These are phyloP conservation scores for Carnegiea gigantea DNA, from an alignment of 179 eudicot genomes.

Conservation along the genomic window DNA sequence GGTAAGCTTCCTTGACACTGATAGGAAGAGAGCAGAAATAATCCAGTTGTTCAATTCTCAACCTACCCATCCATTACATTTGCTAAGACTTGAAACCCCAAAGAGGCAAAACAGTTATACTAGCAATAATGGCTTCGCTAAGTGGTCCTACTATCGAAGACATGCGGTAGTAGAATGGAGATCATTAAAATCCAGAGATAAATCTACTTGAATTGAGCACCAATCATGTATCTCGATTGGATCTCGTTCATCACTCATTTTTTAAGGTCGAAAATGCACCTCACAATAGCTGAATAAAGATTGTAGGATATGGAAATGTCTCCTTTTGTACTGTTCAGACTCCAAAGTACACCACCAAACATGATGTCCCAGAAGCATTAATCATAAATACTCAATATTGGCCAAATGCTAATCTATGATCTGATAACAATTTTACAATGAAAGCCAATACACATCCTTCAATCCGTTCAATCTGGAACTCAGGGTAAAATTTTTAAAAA, in stretches of 20 bases:
- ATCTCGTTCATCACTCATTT: constrained; percentile 13
- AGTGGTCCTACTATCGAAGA: constrained; percentile 24
- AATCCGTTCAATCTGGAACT: too few relatives aligned
- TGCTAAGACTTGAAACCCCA: not conserved
- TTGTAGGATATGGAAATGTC: not conserved
- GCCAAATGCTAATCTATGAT: not conserved
- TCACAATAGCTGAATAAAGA: not conserved
- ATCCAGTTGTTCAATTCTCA: constrained; percentile 12
- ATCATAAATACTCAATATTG: not conserved
- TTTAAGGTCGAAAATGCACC: not conserved
- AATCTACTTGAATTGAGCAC: constrained; percentile 27
- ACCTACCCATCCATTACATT: constrained; percentile 19
- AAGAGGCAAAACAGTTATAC: not conserved
- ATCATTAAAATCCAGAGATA: not conserved
- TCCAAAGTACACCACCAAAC: constrained; percentile 18
- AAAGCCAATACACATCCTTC: not conserved
- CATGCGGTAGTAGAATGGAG: constrained; percentile 8
- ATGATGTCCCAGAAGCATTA: not conserved
- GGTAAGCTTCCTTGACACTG: constrained; percentile 13
- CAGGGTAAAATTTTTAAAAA: too few relatives aligned
- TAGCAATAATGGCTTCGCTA: constrained; percentile 14
- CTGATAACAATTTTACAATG: not conserved
- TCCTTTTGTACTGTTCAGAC: constrained; percentile 1
- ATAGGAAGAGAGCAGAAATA: constrained; percentile 22
- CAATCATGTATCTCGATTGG: constrained; percentile 14